Conservation (phyloP, 495 filamentous ascomycete genomes). For the Aspergillus campestris region DNA sequence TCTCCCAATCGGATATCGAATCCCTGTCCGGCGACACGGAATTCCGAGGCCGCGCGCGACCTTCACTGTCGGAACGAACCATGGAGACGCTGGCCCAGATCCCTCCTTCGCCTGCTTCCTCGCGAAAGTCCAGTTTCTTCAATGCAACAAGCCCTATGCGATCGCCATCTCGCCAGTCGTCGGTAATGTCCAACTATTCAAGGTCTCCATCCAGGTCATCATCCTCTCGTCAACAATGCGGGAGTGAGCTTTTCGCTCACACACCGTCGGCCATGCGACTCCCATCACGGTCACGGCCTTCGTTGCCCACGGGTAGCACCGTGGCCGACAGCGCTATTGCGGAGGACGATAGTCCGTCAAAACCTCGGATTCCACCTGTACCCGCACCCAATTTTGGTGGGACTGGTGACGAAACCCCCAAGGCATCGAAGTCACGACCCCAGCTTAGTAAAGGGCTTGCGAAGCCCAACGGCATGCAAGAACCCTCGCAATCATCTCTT, state of each 20-base stretch:
- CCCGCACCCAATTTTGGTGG: conserved; percentile 20
- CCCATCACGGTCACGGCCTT: conserved; percentile 25
- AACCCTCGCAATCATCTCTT: conserved; percentile 39
- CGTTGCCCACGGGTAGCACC: conserved; percentile 9
- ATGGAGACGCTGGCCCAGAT: conserved; percentile 58
- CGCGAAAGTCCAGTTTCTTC: conserved; percentile 54
- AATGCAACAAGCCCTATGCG: conserved; percentile 47
- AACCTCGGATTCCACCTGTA: conserved; percentile 7
- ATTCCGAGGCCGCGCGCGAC: conserved; percentile 26
- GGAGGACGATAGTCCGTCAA: conserved; percentile 20
- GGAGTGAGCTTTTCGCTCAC: conserved; percentile 19
- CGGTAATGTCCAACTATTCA: conserved; percentile 41
- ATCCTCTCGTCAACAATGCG: conserved; percentile 22
- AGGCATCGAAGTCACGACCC: conserved; percentile 44
- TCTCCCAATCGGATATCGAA: conserved; percentile 3
- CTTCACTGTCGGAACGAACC: conserved; percentile 61
- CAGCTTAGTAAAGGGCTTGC: conserved; percentile 46
- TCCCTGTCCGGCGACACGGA: conserved; percentile 12
- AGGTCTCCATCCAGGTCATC: conserved; percentile 42
- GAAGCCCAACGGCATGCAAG: conserved; percentile 38
- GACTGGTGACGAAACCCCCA: conserved; percentile 41
- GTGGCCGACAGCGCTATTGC: conserved; percentile 8
- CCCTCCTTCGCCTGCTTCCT: conserved; percentile 54
- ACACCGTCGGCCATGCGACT: conserved; percentile 23
- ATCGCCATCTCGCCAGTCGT: conserved; percentile 47